Evolutionary conservation across 345 rosid species (phyloP), one percentile per base, ranked within the genome.

Genomic region (Adansonia digitata): DNA sequence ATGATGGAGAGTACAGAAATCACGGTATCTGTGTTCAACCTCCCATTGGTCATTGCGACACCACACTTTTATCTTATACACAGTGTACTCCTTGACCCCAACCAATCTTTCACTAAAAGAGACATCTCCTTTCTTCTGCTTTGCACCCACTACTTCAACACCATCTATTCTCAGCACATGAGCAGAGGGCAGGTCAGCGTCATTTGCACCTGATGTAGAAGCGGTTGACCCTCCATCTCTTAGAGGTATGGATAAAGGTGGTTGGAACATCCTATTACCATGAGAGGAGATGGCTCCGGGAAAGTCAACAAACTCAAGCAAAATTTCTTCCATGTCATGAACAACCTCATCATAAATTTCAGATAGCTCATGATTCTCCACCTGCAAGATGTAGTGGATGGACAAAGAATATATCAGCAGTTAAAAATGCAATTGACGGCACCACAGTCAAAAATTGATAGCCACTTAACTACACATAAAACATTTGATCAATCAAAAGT

Each of bases 311-410:
- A 92, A 88, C 72, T 93, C 94, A 0, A 95, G 94, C 79, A 95
- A 81, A 80, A 95, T 86, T 81, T 95, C 97, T 85, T 95, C 97
- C 99, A 93, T 95, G 74, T 95, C 99, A 78, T 91, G 90, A 72
- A 95, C 94, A 85, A 93, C 81, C 72, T 93, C 99, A 81, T 91
- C 92, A 68, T 89, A 87, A 78, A 86, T 85, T 64, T 87, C 90
- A 74, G 82, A 80, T 45, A 77, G 85, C 78, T 91, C 89, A 77
- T 82, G 72, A 80, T 79, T 85, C 77, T 85, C 88, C 66, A 84
- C 81, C 95, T 88, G 89, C 79, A 86, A 77, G 53, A 83, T 51
- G 73, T 74, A 56, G 42, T 3, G 4, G 24, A 57, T 75, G 31
- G 26, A 72, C 13, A 61, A 56, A 81, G 72, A 70, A 73, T 31